Evolutionary conservation across 2,329 filamentous ascomycete genomes (phyloP).

Genomic region (Cladophialophora bantiana): DNA sequence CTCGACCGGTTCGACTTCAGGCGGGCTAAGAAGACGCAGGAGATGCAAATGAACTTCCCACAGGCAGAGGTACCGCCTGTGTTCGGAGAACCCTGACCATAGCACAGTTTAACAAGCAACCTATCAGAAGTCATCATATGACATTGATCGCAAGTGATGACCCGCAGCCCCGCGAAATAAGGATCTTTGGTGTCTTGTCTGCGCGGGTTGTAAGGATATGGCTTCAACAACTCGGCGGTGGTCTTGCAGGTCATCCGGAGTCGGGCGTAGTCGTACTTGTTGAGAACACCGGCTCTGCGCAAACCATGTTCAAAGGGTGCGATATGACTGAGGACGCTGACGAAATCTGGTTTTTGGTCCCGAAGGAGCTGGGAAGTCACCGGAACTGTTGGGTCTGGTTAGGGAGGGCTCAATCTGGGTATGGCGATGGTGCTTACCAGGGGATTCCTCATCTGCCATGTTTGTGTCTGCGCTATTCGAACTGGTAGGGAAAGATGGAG

Average conservation of each 20-base stretch:
- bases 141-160: constrained; percentile 15
- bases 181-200: constrained; percentile 18
- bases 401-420: background rate
- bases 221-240: constrained; percentile 21
- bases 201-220: constrained; percentile 16
- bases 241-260: constrained; percentile 25
- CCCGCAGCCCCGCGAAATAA: constrained; percentile 23
- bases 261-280: constrained; percentile 16
- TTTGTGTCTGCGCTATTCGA: background rate
- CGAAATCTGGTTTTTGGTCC: constrained; percentile 13
- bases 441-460: constrained; percentile 18
- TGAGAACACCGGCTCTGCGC: constrained; percentile 17
- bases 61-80: constrained; percentile 21
- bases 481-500: no score
- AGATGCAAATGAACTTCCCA: constrained; percentile 21
- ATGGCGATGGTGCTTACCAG: constrained; percentile 21
- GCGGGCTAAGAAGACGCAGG: constrained; percentile 21
- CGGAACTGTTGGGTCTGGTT: background rate
- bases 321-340: constrained; percentile 17
- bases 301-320: constrained; percentile 21
- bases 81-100: background rate
- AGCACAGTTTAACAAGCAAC: constrained; percentile 18
- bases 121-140: constrained; percentile 6
- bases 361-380: constrained; percentile 5
- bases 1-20: no score